A percentile compares a stretch with the other conserved stretches of the same genome.
phyloP scores from a whole-genome alignment of 1,284 basidiomycete species.

The Leccinum angustisporum region DNA sequence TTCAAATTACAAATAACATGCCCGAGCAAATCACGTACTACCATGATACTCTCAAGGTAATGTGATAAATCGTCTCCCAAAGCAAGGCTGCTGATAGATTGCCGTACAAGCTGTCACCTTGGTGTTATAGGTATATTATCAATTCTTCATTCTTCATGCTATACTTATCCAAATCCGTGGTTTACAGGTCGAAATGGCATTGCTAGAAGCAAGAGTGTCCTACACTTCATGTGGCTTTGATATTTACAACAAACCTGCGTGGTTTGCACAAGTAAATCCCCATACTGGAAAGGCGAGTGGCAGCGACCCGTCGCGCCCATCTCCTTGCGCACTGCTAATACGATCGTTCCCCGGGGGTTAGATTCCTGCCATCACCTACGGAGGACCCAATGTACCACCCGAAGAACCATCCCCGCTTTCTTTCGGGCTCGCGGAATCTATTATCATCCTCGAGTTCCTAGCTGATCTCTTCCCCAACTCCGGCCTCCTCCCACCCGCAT shows the following conservation, averaged over 20 bases:
- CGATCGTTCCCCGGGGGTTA: constrained; percentile 17
- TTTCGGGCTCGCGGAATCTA: constrained; percentile 59
- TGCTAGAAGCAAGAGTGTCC: constrained; percentile 14
- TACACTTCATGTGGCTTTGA: constrained; percentile 11
- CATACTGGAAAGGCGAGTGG: constrained; percentile 16
- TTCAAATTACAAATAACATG: constrained; percentile 1
- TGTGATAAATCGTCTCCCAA: not conserved
- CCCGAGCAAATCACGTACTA: constrained; percentile 13
- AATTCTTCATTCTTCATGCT: not conserved
- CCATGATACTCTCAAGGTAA: constrained; percentile 7
- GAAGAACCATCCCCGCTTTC: constrained; percentile 60
- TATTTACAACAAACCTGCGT: constrained; percentile 14
- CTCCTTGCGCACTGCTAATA: not conserved
- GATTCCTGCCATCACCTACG: constrained; percentile 59
- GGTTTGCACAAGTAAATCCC: constrained; percentile 16
- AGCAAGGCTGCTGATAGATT: not conserved
- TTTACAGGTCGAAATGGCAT: constrained; percentile 19
- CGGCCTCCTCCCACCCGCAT: constrained; percentile 36
- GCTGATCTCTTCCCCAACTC: constrained; percentile 53
- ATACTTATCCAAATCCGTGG: not conserved
- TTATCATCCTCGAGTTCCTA: constrained; percentile 62
- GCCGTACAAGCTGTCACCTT: not conserved
- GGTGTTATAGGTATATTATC: not conserved
- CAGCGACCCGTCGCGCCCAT: not conserved
- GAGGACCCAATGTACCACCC: constrained; percentile 49